Conservation (phyloP, 75 land plant genomes). For the Cupressus sempervirens region DNA sequence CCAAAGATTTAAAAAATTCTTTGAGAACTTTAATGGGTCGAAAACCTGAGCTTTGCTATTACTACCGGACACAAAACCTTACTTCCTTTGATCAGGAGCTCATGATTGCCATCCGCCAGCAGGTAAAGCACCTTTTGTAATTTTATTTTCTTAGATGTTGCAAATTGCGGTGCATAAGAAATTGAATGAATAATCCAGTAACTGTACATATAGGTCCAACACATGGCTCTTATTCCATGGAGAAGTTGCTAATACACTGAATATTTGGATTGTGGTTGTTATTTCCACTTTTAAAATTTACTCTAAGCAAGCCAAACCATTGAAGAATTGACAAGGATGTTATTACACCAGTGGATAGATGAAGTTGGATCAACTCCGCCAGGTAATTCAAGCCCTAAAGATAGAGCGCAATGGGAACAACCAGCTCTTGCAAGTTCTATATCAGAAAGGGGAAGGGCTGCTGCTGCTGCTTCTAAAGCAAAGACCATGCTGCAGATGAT, state of each 20-base stretch:
- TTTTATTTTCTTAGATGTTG: constrained; percentile 4
- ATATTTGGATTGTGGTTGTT: neutral
- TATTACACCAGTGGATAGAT: constrained; percentile 27
- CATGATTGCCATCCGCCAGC: constrained; percentile 31
- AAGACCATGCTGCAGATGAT: constrained; percentile 34
- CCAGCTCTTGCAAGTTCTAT: constrained; percentile 42
- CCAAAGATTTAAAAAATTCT: constrained; percentile 45
- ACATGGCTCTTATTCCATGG: neutral
- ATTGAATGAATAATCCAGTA: neutral
- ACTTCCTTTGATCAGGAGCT: constrained; percentile 30
- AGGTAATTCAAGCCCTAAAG: constrained; percentile 34
- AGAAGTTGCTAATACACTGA: neutral
- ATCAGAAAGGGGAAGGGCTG: constrained; percentile 41
- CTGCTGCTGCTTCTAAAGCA: constrained; percentile 38
- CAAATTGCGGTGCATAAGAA: neutral
- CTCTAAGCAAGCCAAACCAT: neutral
- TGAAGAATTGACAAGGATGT: constrained; percentile 7
- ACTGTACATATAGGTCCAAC: neutral
- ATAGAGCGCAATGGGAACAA: constrained; percentile 36
- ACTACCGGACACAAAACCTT: constrained; percentile 33
- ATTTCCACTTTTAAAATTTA: neutral
- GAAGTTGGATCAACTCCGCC: constrained; percentile 33
- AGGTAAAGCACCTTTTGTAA: constrained; percentile 21
- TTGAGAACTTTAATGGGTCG: constrained; percentile 42
- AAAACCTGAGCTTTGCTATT: constrained; percentile 47